A percentile compares a stretch with the other conserved stretches of the same genome.
Evolutionary conservation across 78 protist species (phyloP).

Genomic region (Dictyostelium brefeldianum): DNA sequence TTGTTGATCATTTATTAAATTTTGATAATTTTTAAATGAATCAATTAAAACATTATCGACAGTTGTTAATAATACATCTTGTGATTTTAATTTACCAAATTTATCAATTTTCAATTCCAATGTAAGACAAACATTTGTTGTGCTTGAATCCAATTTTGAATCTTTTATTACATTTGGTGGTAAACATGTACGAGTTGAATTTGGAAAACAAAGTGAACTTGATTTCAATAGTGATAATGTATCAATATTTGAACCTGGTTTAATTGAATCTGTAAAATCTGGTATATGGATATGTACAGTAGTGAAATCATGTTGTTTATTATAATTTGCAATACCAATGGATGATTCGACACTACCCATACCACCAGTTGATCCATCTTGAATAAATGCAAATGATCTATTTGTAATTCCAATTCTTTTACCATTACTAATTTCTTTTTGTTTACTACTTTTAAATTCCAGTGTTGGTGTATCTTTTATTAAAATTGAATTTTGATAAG

Average conservation of each 20-base stretch:
- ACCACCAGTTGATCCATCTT: background rate
- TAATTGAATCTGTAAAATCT: background rate
- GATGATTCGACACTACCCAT: background rate
- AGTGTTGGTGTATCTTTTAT: background rate
- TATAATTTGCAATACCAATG: background rate
- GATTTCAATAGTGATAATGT: background rate
- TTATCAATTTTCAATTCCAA: too few species aligned
- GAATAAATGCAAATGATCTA: background rate
- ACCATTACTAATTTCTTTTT: background rate
- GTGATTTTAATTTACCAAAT: background rate
- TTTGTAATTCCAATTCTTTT: background rate
- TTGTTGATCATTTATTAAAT: background rate
- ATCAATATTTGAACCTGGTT: background rate
- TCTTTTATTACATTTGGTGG: background rate
- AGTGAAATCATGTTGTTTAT: background rate
- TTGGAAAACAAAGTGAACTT: background rate
- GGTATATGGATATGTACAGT: background rate
- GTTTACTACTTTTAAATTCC: background rate
- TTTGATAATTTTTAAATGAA: background rate
- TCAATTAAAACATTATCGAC: background rate
- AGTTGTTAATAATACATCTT: background rate
- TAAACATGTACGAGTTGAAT: background rate
- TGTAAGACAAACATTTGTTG: too few species aligned
- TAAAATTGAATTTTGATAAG: background rate
- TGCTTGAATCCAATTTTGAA: background rate